Conservation (phyloP, 2,329 filamentous ascomycete genomes). For the Xylaria sp. region DNA sequence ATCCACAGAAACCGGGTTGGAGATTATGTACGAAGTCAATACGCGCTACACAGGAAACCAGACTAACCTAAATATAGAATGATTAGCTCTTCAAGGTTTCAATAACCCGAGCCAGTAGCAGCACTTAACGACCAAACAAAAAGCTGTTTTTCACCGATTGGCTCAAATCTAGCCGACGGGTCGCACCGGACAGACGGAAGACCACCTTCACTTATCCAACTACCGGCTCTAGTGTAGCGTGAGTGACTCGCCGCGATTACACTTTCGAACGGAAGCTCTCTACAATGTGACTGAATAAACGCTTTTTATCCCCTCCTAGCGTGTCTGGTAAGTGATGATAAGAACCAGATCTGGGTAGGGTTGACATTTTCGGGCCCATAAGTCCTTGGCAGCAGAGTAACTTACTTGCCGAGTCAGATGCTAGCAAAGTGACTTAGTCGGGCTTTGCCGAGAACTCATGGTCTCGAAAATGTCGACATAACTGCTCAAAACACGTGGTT, state of each 20-base stretch:
- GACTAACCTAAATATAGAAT: slow-evolving; percentile 6
- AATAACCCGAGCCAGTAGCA: neutral
- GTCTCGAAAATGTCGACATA: no score
- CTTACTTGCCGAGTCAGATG: no score
- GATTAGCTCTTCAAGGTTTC: neutral
- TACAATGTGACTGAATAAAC: neutral
- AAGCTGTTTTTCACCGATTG: slow-evolving; percentile 1
- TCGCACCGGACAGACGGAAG: neutral
- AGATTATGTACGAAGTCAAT: neutral
- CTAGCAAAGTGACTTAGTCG: no score
- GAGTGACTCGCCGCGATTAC: neutral
- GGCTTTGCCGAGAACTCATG: no score
- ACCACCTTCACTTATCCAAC: neutral
- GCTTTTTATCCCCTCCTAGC: neutral
- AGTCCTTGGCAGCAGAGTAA: no score
- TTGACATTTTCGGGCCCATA: no score
- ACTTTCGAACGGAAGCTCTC: neutral
- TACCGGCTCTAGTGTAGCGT: neutral
- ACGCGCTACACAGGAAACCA: neutral
- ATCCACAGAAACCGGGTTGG: neutral
- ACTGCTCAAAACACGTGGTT: neutral
- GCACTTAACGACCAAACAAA: neutral
- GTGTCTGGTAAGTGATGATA: neutral
- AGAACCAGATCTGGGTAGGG: neutral
- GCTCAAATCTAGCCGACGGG: slow-evolving; percentile 1